These are phyloP conservation scores for Plantago ovata DNA, from an alignment of 257 asterid species.

Conservation along the genomic window DNA sequence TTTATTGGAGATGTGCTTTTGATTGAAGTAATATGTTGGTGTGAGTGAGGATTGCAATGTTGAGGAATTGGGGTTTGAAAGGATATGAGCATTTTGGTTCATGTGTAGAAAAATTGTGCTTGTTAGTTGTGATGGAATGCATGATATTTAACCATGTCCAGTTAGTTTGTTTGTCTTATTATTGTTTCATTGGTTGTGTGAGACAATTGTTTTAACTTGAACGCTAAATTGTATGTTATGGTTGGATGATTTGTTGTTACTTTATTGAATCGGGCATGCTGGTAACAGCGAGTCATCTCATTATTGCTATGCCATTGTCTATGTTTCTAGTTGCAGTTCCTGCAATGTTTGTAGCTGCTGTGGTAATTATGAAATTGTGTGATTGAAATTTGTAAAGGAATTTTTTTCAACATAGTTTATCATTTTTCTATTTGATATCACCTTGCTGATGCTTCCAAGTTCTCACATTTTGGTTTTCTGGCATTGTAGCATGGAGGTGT, in stretches of 20 bases:
- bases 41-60: neutral
- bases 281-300: neutral
- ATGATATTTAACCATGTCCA: neutral
- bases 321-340: neutral
- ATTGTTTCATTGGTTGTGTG: neutral
- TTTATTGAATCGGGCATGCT: neutral
- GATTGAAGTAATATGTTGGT: constrained; percentile 5
- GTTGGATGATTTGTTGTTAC: too few species aligned
- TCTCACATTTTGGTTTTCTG: neutral
- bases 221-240: neutral
- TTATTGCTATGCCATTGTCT: neutral
- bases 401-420: too few species aligned
- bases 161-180: neutral
- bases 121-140: neutral
- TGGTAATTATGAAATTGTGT: neutral
- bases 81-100: too few species aligned
- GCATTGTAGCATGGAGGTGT: constrained; percentile 58
- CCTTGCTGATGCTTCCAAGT: neutral
- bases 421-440: too few species aligned
- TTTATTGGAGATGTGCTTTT: constrained; percentile 1
- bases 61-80: too few species aligned
- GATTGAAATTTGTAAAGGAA: too few species aligned
- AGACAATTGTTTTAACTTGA: neutral
- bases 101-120: neutral
- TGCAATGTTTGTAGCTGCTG: too few species aligned